Conservation (phyloP, 2,329 filamentous ascomycete species). For the Hypoxylon sp. region DNA sequence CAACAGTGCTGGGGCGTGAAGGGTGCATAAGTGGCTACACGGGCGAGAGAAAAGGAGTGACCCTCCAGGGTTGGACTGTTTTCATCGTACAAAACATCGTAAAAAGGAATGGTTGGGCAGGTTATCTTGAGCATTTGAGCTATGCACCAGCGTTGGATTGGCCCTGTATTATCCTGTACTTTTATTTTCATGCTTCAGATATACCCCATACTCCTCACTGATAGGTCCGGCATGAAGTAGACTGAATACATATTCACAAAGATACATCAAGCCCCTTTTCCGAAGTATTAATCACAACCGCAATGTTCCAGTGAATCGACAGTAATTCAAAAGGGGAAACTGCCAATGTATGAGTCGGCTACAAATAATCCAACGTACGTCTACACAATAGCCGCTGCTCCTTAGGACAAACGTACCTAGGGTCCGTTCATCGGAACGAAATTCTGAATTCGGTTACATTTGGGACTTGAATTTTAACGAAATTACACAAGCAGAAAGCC, state of each 20-base stretch:
- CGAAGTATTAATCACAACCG: not conserved
- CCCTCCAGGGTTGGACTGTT: not conserved
- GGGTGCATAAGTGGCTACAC: not conserved
- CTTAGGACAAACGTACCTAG: not conserved
- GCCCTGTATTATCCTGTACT: conserved; percentile 27
- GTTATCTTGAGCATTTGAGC: conserved; percentile 3
- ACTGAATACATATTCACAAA: conserved; percentile 20
- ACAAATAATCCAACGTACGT: not conserved
- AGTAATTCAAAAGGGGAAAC: not conserved
- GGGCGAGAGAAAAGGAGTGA: not conserved
- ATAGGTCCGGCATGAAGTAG: conserved; percentile 15
- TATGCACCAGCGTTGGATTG: conserved; percentile 4
- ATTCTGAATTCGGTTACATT: not conserved
- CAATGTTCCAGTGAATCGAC: not conserved
- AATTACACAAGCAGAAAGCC: no score
- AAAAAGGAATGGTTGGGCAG: conserved; percentile 6
- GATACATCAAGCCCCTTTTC: not conserved
- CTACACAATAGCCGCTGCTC: not conserved
- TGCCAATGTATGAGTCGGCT: not conserved
- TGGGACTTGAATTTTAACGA: no score
- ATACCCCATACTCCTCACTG: conserved; percentile 37
- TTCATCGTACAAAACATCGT: conserved; percentile 9
- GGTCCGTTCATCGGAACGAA: not conserved
- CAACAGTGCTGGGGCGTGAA: not conserved
- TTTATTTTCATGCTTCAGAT: conserved; percentile 23